These are phyloP conservation scores for Musa beccarii DNA, from an alignment of 176 grass and related monocot species.

Conservation along the genomic window DNA sequence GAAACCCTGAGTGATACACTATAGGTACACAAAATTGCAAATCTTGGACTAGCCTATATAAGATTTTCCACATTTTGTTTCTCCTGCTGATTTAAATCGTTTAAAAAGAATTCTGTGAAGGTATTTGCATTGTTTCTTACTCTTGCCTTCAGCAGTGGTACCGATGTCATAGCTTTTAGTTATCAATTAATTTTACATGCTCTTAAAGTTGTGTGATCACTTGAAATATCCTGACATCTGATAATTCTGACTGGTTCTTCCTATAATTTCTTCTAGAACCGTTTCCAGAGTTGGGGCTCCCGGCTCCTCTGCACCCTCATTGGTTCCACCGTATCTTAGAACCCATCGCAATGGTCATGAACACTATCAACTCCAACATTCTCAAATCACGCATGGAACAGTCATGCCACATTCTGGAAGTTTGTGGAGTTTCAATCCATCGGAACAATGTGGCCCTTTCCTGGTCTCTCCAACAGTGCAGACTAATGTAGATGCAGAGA, in stretches of 20 bases:
- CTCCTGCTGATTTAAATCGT: too few species aligned
- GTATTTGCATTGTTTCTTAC: not conserved
- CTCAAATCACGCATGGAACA: constrained; percentile 37
- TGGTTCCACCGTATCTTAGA: constrained; percentile 58
- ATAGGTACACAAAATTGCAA: too few species aligned
- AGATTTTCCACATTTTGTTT: too few species aligned
- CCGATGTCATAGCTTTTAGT: not conserved
- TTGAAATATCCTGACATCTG: not conserved
- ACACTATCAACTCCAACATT: constrained; percentile 37
- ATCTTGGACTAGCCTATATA: too few species aligned
- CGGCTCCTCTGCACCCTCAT: constrained; percentile 48
- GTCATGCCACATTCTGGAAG: constrained; percentile 37
- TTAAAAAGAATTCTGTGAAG: too few species aligned
- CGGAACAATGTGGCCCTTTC: constrained; percentile 41
- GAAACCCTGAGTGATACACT: too few species aligned
- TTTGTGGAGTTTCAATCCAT: constrained; percentile 26
- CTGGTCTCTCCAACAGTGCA: constrained; percentile 43
- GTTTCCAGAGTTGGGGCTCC: constrained; percentile 49
- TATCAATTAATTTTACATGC: constrained; percentile 29
- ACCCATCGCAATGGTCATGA: constrained; percentile 46
- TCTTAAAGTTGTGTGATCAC: not conserved
- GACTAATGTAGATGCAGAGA: constrained; percentile 46
- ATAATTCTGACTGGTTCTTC: not conserved
- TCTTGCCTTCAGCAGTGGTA: not conserved
- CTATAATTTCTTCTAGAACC: constrained; percentile 40